phyloP scores from a whole-genome alignment of 352 stramenopile genomes.

The Achlya hypogyna region DNA sequence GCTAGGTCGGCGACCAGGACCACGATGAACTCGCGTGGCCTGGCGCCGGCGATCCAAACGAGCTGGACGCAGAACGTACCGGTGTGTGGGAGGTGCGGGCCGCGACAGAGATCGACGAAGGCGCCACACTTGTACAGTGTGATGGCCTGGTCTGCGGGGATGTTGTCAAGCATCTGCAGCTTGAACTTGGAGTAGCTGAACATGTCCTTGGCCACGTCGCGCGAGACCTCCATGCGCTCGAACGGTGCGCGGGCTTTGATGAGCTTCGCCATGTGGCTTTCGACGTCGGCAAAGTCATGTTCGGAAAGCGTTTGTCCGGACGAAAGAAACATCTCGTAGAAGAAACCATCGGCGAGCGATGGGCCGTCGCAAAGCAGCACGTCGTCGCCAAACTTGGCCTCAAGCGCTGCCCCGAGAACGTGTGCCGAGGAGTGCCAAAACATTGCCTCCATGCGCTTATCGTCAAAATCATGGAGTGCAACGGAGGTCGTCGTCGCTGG shows the following conservation, averaged over 20 bases:
- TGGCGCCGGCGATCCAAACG: slow-evolving; percentile 24
- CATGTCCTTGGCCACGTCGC: slow-evolving; percentile 86
- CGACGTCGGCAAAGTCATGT: slow-evolving; percentile 66
- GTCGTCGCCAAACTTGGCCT: slow-evolving; percentile 94
- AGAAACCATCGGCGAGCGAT: slow-evolving; percentile 95
- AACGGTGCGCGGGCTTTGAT: slow-evolving; percentile 92
- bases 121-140: slow-evolving; percentile 97
- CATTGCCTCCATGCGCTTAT: slow-evolving; percentile 28
- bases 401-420: slow-evolving; percentile 96
- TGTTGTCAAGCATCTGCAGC: slow-evolving; percentile 94
- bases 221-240: slow-evolving; percentile 80
- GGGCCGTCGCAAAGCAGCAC: slow-evolving; percentile 93
- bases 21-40: background rate
- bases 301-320: slow-evolving; percentile 61
- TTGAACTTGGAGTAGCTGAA: slow-evolving; percentile 96
- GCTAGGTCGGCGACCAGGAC: background rate
- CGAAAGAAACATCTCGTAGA: slow-evolving; percentile 92
- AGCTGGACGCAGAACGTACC: slow-evolving; percentile 48
- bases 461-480: slow-evolving; percentile 16
- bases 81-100: slow-evolving; percentile 93
- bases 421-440: slow-evolving; percentile 99
- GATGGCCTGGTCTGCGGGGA: slow-evolving; percentile 86
- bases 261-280: slow-evolving; percentile 91
- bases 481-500: background rate
- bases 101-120: slow-evolving; percentile 96